These are phyloP conservation scores for Dioscorea zingiberensis DNA, from an alignment of 106 monocot species.

Conservation along the genomic window DNA sequence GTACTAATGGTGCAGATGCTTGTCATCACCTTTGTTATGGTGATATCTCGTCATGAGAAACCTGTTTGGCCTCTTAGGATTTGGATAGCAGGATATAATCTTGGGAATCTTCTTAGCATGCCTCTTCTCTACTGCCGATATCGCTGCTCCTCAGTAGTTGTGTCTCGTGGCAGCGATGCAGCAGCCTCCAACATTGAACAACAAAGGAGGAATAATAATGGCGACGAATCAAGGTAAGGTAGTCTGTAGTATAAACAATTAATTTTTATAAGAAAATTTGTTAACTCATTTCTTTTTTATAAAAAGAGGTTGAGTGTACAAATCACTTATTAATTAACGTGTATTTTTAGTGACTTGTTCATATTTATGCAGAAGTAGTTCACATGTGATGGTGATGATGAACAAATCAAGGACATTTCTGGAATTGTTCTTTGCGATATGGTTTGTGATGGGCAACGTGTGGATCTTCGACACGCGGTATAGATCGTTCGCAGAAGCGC, in stretches of 20 bases:
- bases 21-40: constrained; percentile 23
- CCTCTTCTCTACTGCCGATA: constrained; percentile 75
- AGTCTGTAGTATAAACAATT: too few species aligned
- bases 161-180: not conserved
- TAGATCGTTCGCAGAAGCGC: constrained; percentile 36
- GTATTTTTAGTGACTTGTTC: too few species aligned
- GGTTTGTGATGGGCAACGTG: constrained; percentile 97
- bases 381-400: constrained; percentile 56
- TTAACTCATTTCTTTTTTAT: too few species aligned
- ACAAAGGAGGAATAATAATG: constrained; percentile 33
- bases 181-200: constrained; percentile 43
- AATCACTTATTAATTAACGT: too few species aligned
- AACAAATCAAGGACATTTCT: constrained; percentile 51
- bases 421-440: constrained; percentile 78
- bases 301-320: too few species aligned
- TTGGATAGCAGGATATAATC: constrained; percentile 66
- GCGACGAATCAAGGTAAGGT: constrained; percentile 56
- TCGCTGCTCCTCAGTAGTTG: constrained; percentile 17
- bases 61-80: constrained; percentile 70
- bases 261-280: too few species aligned
- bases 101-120: constrained; percentile 63
- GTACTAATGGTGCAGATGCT: constrained; percentile 41
- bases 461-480: constrained; percentile 72
- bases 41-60: constrained; percentile 33
- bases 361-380: constrained; percentile 10